Conservation (phyloP, 1,139 yeast species). For the Schwanniomyces etchellsii region DNA sequence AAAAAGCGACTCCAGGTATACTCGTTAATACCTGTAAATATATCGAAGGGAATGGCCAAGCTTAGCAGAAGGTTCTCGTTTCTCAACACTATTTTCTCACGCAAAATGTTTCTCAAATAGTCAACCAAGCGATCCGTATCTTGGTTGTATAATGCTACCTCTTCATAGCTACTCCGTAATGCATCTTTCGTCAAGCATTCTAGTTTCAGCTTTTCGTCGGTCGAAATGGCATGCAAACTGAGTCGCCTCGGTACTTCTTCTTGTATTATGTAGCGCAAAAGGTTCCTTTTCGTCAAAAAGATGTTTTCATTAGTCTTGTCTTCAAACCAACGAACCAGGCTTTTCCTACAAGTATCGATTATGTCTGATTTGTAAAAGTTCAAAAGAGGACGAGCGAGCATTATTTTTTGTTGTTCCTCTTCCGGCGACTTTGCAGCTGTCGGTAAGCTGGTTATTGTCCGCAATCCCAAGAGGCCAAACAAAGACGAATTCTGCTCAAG, state of each 20-base stretch:
- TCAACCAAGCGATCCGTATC: background rate
- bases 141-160: background rate
- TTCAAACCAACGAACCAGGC: slow-evolving; percentile 55
- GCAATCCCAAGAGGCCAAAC: slow-evolving; percentile 51
- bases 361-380: slow-evolving; percentile 38
- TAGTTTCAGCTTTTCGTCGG: slow-evolving; percentile 2
- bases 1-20: slow-evolving; percentile 27
- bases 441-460: slow-evolving; percentile 21
- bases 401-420: slow-evolving; percentile 11
- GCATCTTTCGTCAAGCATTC: background rate
- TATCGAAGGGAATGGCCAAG: slow-evolving; percentile 3
- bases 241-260: slow-evolving; percentile 26
- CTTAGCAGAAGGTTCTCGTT: slow-evolving; percentile 4
- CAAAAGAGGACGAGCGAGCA: slow-evolving; percentile 51
- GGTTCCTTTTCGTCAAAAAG: slow-evolving; percentile 51
- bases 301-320: slow-evolving; percentile 59
- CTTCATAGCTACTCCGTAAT: background rate
- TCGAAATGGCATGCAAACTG: too few relatives aligned
- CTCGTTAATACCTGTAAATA: slow-evolving; percentile 10
- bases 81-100: slow-evolving; percentile 1
- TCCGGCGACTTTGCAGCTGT: slow-evolving; percentile 12
- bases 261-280: slow-evolving; percentile 28
- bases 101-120: slow-evolving; percentile 3
- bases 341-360: slow-evolving; percentile 35
- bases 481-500: slow-evolving; percentile 49